Base-by-base conservation (phyloP, 768 basidiomycete genomes). In the Pisolithus marmoratus region DNA sequence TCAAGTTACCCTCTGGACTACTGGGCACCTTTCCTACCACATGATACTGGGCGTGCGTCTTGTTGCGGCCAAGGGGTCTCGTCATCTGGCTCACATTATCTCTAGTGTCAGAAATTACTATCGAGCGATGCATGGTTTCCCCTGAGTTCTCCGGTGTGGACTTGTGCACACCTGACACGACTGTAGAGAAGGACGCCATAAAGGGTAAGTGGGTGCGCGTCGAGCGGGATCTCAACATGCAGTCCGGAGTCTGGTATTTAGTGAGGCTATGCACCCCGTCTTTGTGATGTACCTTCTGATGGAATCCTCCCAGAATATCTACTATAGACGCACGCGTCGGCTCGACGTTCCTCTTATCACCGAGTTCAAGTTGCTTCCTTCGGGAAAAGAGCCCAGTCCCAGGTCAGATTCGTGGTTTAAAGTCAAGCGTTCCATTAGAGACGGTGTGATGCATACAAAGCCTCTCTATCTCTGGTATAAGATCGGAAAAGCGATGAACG, bases 181-280 rank as follows among this genome's bases (percentile, higher is more conserved):
- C 83, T 2, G 72, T 74, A 11, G 86, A 90, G 62, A 68, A 85
- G 45, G 88, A 93, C 62, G 83, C 85, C 5, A 79, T 83, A 58
- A 83, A 78, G 57, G 88, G 88, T 0, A 89, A 85, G 59, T 99
- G 95, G 95, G 91, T 95, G 2, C 81, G 87, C 14, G 85, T 99
- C 12, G 82, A 83, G 37, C 77, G 82, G 42, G 87, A 97, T 70
- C 67, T 97, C 31, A 94, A 94, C 63, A 73, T 31, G 73, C 80
- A 78, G 73, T 70, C 63, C 58, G 85, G 73, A 52, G 65, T 80
- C 23, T 85, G 72, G 70, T 83, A 75, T 60, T 67, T 90, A 61
- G 83, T 90, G 55, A 62, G 80, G 67, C 27, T 59, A 51, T 36
- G 29, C 15, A 0, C 42, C 11, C 36, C 9, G 50, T 53, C 4